Evolutionary conservation across 352 stramenopile genomes (phyloP), one percentile per base, ranked within the genome.

Genomic region (Phytopythium ostracodes): DNA sequence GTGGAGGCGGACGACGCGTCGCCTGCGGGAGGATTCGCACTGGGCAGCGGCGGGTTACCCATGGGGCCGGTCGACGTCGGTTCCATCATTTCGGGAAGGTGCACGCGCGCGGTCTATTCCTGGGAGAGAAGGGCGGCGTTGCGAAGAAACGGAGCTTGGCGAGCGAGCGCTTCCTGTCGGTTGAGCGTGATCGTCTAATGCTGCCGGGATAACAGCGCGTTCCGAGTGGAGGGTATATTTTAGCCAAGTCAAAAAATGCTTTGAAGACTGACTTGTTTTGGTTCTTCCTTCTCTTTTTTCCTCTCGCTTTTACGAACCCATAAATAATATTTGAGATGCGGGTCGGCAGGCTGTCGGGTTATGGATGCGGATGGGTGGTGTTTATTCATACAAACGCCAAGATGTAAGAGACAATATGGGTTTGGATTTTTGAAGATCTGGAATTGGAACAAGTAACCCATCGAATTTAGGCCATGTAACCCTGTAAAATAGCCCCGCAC

Each of bases 11-110:
- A 47, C 14, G 54, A 47, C 14, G 35, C 54, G 25, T n/a, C 55
- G 36, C 20, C 24, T 15, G 20, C 36, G 55, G 36, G 36, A 27
- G 55, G 55, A 36, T 46, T 54, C 56, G 43, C 42, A 40, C 29
- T 44, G 56, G 42, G 56, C 42, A 52, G 12, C n/a, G 56, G 56
- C 56, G 20, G 42, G n/a, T 24, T 17, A 8, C 40, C 56, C 29
- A 54, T 31, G n/a, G 52, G 15, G 1, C 33, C 35, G 56, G 42
- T 62, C 42, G 56, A 53, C 40, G 56, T 62, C 27, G 56, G 42
- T 62, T 62, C 56, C 56, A 62, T 62, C 56, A 62, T 62, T 18
- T 51, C n/a, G 38, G n/a, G 38, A 24, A 25, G 18, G 43, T 7
- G 43, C 43, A 12, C 47, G 24, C 47, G 47, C 12, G 47, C 10